Evolutionary conservation across 1,139 yeast genomes (phyloP).

Genomic region (Pichia sp.): DNA sequence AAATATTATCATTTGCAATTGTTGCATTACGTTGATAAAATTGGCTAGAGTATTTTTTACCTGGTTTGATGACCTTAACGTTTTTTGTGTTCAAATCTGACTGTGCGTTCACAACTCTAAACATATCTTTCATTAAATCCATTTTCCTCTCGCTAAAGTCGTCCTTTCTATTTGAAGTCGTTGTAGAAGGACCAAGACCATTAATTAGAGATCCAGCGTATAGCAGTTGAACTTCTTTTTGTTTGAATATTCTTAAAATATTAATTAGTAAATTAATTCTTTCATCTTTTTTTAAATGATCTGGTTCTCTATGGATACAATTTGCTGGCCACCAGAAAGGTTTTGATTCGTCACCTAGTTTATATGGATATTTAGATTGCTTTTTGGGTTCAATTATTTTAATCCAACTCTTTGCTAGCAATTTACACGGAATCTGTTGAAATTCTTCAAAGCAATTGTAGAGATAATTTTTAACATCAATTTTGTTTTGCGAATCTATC

Average conservation of each 20-base stretch:
- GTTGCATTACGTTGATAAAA: constrained; percentile 13
- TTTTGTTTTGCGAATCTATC: constrained; percentile 20
- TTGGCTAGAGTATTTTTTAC: constrained; percentile 26
- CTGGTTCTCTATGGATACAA: constrained; percentile 66
- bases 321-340: constrained; percentile 69
- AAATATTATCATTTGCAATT: neutral
- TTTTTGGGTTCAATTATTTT: constrained; percentile 59
- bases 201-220: constrained; percentile 20
- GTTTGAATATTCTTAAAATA: constrained; percentile 28
- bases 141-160: constrained; percentile 20
- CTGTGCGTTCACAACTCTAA: constrained; percentile 17
- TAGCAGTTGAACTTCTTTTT: constrained; percentile 19
- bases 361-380: constrained; percentile 60
- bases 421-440: constrained; percentile 55
- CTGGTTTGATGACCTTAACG: constrained; percentile 24
- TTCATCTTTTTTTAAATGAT: constrained; percentile 56
- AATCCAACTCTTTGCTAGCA: constrained; percentile 63
- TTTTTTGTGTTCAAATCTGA: constrained; percentile 1
- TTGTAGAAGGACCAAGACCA: constrained; percentile 18
- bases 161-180: constrained; percentile 13
- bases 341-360: constrained; percentile 38
- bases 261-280: constrained; percentile 43
- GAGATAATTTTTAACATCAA: constrained; percentile 24
- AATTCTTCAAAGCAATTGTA: constrained; percentile 30
- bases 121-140: constrained; percentile 22